These are phyloP conservation scores for Euclidium syriacum DNA, from an alignment of 345 rosid species.

Conservation along the genomic window DNA sequence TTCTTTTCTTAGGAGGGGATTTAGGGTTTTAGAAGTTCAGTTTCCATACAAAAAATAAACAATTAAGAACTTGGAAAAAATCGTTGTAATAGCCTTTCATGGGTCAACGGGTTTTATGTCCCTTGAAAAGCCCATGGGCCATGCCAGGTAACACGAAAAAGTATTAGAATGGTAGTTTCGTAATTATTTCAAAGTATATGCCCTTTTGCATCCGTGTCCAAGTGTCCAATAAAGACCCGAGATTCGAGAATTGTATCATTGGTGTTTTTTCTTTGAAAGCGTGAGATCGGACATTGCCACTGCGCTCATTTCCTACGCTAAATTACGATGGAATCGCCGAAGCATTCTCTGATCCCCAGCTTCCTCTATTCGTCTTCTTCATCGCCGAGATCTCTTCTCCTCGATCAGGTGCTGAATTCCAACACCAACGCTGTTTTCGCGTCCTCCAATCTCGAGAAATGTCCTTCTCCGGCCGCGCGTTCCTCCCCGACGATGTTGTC, in stretches of 20 bases:
- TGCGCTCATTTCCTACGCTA: constrained; percentile 11
- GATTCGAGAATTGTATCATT: constrained; percentile 17
- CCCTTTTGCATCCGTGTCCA: not conserved
- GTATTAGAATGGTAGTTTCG: constrained; percentile 11
- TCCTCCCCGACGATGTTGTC: constrained; percentile 25
- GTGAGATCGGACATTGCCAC: constrained; percentile 24
- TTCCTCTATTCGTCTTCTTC: constrained; percentile 55
- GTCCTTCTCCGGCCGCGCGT: constrained; percentile 18
- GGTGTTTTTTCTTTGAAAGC: constrained; percentile 24
- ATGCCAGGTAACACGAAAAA: not conserved
- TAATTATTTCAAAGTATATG: constrained; percentile 9
- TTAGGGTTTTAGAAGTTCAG: constrained; percentile 28
- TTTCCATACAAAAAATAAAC: not conserved
- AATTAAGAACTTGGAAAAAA: not conserved
- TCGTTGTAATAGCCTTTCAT: not conserved
- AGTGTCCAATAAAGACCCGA: constrained; percentile 35
- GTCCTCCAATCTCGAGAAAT: constrained; percentile 27
- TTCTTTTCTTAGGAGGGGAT: not conserved
- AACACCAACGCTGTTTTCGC: constrained; percentile 23
- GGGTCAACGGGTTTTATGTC: constrained; percentile 20
- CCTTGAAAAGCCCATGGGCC: constrained; percentile 34
- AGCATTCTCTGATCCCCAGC: constrained; percentile 53
- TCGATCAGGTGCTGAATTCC: constrained; percentile 33
- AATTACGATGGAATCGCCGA: constrained; percentile 47
- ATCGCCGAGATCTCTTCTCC: constrained; percentile 32